These are phyloP conservation scores for Venturia nashicola DNA, from an alignment of 2,329 filamentous ascomycete species.

Conservation along the genomic window DNA sequence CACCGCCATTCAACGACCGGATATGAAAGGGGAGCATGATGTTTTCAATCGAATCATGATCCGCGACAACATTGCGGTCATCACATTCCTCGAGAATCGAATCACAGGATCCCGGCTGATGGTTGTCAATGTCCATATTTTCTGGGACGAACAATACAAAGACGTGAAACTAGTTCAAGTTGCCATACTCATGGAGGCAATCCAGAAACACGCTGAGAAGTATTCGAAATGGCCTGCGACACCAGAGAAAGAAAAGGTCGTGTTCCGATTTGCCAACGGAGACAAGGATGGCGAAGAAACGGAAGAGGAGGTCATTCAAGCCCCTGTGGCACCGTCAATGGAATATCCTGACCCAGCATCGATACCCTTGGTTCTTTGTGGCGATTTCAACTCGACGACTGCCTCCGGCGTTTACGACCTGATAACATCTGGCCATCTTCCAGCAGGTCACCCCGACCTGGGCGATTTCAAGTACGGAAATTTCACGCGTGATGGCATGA, in stretches of 20 bases:
- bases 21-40: conserved; percentile 95
- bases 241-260: conserved; percentile 56
- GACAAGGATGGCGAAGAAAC: conserved; percentile 34
- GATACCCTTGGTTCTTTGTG: conserved; percentile 82
- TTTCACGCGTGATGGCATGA: conserved; percentile 84
- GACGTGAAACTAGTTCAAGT: conserved; percentile 97
- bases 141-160: conserved; percentile 81
- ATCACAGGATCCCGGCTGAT: conserved; percentile 83
- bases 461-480: conserved; percentile 77
- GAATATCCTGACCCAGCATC: conserved; percentile 78
- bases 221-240: conserved; percentile 70
- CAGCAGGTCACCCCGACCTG: conserved; percentile 69
- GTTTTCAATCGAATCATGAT: conserved; percentile 99
- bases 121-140: conserved; percentile 85
- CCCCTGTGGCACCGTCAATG: conserved; percentile 61
- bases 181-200: conserved; percentile 85
- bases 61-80: conserved; percentile 89
- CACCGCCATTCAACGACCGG: conserved; percentile 83
- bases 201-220: conserved; percentile 74
- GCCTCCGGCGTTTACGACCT: conserved; percentile 88
- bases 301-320: conserved; percentile 39
- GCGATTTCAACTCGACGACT: conserved; percentile 87
- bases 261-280: conserved; percentile 35
- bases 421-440: conserved; percentile 66
- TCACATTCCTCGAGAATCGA: conserved; percentile 86